Evolutionary conservation across 192 early-diverging fungal species (phyloP).

Genomic region (Coemansia sp.): DNA sequence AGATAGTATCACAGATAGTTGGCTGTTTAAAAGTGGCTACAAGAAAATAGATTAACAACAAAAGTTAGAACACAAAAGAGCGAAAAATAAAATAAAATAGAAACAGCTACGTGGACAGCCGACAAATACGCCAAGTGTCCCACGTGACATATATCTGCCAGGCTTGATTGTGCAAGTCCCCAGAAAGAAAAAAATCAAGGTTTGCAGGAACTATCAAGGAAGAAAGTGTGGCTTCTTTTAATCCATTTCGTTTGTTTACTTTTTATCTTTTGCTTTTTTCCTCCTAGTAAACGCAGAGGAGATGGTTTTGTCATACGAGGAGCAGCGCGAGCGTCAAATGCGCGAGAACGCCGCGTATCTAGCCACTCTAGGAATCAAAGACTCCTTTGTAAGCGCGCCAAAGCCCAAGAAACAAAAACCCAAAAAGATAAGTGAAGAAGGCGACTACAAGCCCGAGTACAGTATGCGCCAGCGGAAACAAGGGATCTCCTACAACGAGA

Average conservation of each 20-base stretch:
- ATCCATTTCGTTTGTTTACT: not conserved
- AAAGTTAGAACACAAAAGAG: not conserved
- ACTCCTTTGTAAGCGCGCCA: not conserved
- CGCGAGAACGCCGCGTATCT: conserved; percentile 47
- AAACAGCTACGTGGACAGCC: not conserved
- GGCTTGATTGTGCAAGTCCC: not conserved
- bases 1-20: not conserved
- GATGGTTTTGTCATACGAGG: conserved; percentile 26
- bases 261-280: not conserved
- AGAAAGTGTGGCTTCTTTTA: not conserved
- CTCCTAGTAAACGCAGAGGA: not conserved
- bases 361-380: conserved; percentile 27
- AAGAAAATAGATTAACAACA: not conserved
- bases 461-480: conserved; percentile 18
- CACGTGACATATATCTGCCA: not conserved
- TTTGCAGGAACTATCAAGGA: not conserved
- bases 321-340: conserved; percentile 38
- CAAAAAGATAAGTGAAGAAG: conserved; percentile 8
- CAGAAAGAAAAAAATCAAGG: not conserved
- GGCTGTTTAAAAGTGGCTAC: not conserved
- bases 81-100: not conserved
- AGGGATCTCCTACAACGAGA: conserved; percentile 27
- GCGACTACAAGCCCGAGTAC: conserved; percentile 26
- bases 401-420: not conserved
- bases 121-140: not conserved